Percentiles rank a stretch among this genome's conserved stretches.
phyloP scores from a whole-genome alignment of 148 eudicot genomes.

The Amaranthus hypochondriacus region DNA sequence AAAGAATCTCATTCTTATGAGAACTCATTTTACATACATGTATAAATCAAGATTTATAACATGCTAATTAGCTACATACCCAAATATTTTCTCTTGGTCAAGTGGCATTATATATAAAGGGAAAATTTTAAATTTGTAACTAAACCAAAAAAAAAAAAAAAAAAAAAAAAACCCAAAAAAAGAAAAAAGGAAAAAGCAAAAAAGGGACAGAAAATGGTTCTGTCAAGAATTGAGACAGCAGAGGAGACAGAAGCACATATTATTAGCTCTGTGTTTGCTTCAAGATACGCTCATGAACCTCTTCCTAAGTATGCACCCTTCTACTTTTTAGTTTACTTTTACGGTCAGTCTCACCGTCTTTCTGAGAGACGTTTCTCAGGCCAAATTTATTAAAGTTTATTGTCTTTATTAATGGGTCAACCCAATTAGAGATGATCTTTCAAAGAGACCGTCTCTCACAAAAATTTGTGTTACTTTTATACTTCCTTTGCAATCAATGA shows the following conservation, averaged over 20 bases:
- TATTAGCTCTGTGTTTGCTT: conserved; percentile 33
- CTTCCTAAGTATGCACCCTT: conserved; percentile 28
- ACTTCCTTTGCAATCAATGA: no score
- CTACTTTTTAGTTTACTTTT: neutral
- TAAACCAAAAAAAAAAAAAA: neutral
- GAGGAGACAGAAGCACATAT: conserved; percentile 25
- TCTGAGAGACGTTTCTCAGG: no score
- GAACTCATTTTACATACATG: neutral
- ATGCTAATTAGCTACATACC: conserved; percentile 6
- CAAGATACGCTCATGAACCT: conserved; percentile 39
- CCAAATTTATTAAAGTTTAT: no score
- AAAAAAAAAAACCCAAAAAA: no score
- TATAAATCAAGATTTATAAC: conserved; percentile 5
- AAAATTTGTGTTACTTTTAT: no score
- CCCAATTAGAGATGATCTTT: no score
- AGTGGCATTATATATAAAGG: neutral
- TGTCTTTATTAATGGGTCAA: no score
- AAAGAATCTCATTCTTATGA: conserved; percentile 17
- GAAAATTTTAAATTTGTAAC: no score
- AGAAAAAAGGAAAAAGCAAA: neutral
- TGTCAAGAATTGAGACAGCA: conserved; percentile 18
- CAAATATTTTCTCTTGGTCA: neutral
- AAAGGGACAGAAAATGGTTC: conserved; percentile 21
- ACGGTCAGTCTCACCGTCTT: no score
- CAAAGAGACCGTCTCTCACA: no score